Evolutionary conservation across 2,329 filamentous ascomycete genomes (phyloP).

Genomic region (Aspergillus bombycis): DNA sequence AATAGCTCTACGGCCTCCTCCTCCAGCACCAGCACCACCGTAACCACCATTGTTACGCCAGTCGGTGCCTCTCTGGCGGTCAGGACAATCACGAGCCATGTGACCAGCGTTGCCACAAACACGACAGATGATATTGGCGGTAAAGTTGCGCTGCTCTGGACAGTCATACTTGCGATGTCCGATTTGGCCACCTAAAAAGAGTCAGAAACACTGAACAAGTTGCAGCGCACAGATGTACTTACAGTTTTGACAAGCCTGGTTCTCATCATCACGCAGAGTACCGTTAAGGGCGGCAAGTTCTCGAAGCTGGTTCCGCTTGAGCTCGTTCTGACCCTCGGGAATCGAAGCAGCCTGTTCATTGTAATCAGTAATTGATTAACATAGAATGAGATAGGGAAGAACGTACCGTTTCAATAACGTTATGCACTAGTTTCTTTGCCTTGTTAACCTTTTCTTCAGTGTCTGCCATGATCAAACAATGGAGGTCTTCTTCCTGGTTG

Average conservation of each 20-base stretch:
- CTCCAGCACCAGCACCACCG: slow-evolving; percentile 43
- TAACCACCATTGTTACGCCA: slow-evolving; percentile 78
- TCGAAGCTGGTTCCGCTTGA: slow-evolving; percentile 97
- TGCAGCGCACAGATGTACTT: slow-evolving; percentile 34
- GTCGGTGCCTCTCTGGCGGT: slow-evolving; percentile 84
- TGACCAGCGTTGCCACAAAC: slow-evolving; percentile 97
- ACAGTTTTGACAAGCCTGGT: slow-evolving; percentile 98
- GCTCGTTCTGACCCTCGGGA: slow-evolving; percentile 96
- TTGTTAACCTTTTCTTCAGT: slow-evolving; percentile 99
- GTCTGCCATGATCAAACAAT: slow-evolving; percentile 99
- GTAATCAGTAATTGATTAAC: slow-evolving; percentile 30
- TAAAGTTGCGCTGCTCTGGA: slow-evolving; percentile 95
- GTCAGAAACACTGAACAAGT: neutral
- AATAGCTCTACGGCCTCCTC: slow-evolving; percentile 65
- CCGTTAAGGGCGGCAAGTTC: slow-evolving; percentile 98
- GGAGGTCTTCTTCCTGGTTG: slow-evolving; percentile 99
- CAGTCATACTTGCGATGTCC: slow-evolving; percentile 99
- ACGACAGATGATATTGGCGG: slow-evolving; percentile 98
- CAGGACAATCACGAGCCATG: slow-evolving; percentile 97
- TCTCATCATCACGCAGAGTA: slow-evolving; percentile 97
- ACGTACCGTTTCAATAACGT: slow-evolving; percentile 96
- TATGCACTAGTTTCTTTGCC: slow-evolving; percentile 97
- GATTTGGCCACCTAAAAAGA: slow-evolving; percentile 76
- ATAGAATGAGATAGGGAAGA: neutral
- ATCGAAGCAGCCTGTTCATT: slow-evolving; percentile 84